Evolutionary conservation across 345 rosid genomes (phyloP), one percentile per base, ranked within the genome.

Genomic region (Aegle marmelos): DNA sequence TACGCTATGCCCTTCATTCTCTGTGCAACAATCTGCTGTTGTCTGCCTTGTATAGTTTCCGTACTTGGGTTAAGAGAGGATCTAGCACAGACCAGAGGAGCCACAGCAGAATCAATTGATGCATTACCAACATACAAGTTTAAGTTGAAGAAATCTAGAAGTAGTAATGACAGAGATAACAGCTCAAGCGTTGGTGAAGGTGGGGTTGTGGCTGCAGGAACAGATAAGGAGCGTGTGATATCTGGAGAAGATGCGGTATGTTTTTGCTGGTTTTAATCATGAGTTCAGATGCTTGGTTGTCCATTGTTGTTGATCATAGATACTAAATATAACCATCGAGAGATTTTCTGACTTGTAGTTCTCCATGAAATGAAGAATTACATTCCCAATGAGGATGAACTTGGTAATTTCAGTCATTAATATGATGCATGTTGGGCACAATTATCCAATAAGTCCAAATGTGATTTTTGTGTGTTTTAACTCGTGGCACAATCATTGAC

Each of bases 1-100:
- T 96, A 96, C 31, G 99, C 99, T 1, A 94, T 96, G 97, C 99
- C 99, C 64, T 94, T 96, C 84, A 96, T 94, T 81, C 89, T 96
- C 64, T 96, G 99, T 79, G 97, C 98, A 36, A 94, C 98, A 16
- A 90, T 96, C 79, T 96, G 99, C 84, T 96, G 98, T 82, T 96
- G 99, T 83, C 86, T 96, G 81, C 99, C 98, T 6, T 94, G 98
- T 80, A 92, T 96, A 72, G 93, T 96, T 73, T 96, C 98, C 5
- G 74, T 94, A 68, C 97, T 96, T 79, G 99, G 98, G 63, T 90
- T 89, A 80, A 86, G 98, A 87, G 99, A 96, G 85, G 98, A 96
- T 79, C 83, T 90, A 57, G 78, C 93, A 39, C 97, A 91, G 80
- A 88, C 97, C 60, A 87, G 93, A 86, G 99, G 99, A 53, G 99